Base-by-base conservation (phyloP, 2,329 filamentous ascomycete genomes). In the Aspergillus sp. region DNA sequence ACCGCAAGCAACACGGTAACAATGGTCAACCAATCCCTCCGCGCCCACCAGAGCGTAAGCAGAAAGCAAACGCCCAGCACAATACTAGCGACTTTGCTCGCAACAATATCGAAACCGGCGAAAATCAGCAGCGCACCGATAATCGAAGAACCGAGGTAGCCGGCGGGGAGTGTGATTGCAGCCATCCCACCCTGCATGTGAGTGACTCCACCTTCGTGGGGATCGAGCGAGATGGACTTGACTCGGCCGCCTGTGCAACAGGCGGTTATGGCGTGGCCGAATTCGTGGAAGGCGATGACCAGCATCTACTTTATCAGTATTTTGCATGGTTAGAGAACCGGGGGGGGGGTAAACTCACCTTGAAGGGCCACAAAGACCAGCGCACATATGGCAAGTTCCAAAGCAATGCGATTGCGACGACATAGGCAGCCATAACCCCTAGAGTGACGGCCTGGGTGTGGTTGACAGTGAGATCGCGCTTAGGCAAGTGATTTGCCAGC, bases 311-410 rank as follows among this genome's bases (percentile, higher is more conserved):
- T 22, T 7, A 23, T 58, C 37, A 52, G 33, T 39, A 19, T 37
- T 37, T 37, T 6, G 15, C n/a, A 20, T 35, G 3, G 6, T 37
- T 39, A 17, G 25, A 38, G 9, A 17, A 41, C 30, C 44, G 23
- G 17, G 3, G 3, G 44, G 23, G 17, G 3, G 3, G 17, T 19
- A 38, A 27, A 51, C 63, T 54, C 63, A 86, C 83, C 72, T 90
- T 90, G 73, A 90, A 90, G 3, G 86, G 86, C 86, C 86, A 90
- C 32, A 90, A 70, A 1, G 84, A 75, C 76, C 81, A 85, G 48
- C 80, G 77, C n/a, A 90, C 69, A 65, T 88, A 88, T 1, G 86
- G 86, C 1, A 90, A 66, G 68, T 90, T 90, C 86, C 86, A 90
- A 3, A 90, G 72, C 38, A 90, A 74, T 4, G 85, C 85, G 54